These are phyloP conservation scores for Astrothelium macrocarpum DNA, from an alignment of 495 filamentous ascomycete genomes.

Conservation along the genomic window DNA sequence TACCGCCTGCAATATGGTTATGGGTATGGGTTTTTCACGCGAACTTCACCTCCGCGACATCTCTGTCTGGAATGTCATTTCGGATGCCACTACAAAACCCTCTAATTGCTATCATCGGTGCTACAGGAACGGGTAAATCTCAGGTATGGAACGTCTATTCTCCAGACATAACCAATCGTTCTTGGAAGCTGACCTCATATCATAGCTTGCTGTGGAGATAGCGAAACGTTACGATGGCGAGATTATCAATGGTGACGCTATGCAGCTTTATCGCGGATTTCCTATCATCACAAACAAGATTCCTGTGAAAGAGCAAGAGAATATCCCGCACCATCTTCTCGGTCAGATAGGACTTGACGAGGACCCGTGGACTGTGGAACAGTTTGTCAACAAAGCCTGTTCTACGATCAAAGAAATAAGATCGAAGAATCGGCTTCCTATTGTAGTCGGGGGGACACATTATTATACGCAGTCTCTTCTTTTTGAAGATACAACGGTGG, in stretches of 20 bases:
- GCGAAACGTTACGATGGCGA: slow-evolving; percentile 81
- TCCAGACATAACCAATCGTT: neutral
- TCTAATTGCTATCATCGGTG: slow-evolving; percentile 76
- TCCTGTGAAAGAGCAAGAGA: slow-evolving; percentile 58
- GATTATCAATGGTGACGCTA: slow-evolving; percentile 96
- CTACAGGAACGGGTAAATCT: slow-evolving; percentile 97
- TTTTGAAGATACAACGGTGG: slow-evolving; percentile 46
- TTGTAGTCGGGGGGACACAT: slow-evolving; percentile 88
- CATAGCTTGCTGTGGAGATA: slow-evolving; percentile 84
- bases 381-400: slow-evolving; percentile 60
- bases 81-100: slow-evolving; percentile 34
- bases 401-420: slow-evolving; percentile 68
- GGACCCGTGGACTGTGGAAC: slow-evolving; percentile 69
- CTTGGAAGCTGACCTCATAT: slow-evolving; percentile 25
- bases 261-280: slow-evolving; percentile 92
- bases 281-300: slow-evolving; percentile 96
- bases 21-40: no score
- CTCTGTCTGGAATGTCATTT: neutral
- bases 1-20: no score
- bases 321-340: slow-evolving; percentile 82
- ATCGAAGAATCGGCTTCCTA: slow-evolving; percentile 65
- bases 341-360: slow-evolving; percentile 63
- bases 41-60: no score
- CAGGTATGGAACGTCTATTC: slow-evolving; percentile 50
- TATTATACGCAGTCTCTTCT: slow-evolving; percentile 88